Conservation (phyloP, 2,329 filamentous ascomycete genomes). For the Fusarium sarcochroum region DNA sequence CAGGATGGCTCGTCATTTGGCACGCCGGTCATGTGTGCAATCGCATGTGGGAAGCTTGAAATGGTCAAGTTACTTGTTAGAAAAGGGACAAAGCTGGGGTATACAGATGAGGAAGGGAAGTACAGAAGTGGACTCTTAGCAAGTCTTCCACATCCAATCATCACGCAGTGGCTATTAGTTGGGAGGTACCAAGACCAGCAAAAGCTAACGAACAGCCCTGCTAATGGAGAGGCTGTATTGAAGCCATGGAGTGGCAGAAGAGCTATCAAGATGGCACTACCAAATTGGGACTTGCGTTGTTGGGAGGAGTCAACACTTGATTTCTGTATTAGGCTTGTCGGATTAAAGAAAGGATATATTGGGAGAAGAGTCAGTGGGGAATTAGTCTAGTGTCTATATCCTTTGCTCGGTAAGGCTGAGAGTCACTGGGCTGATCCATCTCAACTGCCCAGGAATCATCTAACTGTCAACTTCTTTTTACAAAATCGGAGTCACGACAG, state of each 20-base stretch:
- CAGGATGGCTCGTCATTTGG: not conserved
- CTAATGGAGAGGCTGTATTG: not conserved
- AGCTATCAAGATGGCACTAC: not conserved
- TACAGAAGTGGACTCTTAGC: not conserved
- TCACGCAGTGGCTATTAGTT: conserved; percentile 15
- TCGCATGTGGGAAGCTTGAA: not conserved
- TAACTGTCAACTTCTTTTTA: too few species aligned
- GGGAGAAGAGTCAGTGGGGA: not conserved
- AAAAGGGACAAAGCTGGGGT: not conserved
- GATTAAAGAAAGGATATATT: too few species aligned
- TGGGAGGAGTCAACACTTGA: not conserved
- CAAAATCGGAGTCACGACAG: too few species aligned
- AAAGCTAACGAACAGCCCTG: not conserved
- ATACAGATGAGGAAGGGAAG: not conserved
- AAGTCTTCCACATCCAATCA: not conserved
- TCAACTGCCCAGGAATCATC: too few species aligned
- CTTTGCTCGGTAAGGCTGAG: too few species aligned
- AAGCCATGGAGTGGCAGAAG: not conserved
- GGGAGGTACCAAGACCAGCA: conserved; percentile 13
- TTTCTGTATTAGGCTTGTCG: not conserved
- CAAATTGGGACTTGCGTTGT: not conserved
- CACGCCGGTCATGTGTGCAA: not conserved
- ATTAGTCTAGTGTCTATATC: not conserved
- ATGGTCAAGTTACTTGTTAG: not conserved
- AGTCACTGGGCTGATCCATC: too few species aligned